phyloP scores from a whole-genome alignment of 352 stramenopile genomes.

The Halophytophthora batemanensis region DNA sequence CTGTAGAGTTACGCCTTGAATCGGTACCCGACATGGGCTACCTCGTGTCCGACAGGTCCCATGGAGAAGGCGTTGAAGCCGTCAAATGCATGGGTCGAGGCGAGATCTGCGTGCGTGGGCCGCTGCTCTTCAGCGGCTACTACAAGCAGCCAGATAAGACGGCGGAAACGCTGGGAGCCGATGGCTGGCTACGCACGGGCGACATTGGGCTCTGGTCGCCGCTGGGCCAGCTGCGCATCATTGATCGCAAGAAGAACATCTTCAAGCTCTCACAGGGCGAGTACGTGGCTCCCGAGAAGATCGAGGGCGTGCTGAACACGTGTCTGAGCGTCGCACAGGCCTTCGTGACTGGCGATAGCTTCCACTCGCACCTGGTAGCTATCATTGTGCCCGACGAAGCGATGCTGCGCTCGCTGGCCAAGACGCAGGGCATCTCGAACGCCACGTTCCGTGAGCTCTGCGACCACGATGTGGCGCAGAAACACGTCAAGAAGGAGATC shows the following conservation, averaged over 20 bases:
- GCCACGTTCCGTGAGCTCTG: slow-evolving; percentile 47
- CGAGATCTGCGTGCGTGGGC: slow-evolving; percentile 75
- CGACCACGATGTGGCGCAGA: slow-evolving; percentile 43
- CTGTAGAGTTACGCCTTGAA: slow-evolving; percentile 90
- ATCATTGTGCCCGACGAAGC: slow-evolving; percentile 88
- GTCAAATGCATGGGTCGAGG: slow-evolving; percentile 48
- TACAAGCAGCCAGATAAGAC: slow-evolving; percentile 95
- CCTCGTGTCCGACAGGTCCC: slow-evolving; percentile 65
- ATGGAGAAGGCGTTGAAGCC: slow-evolving; percentile 30
- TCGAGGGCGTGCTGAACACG: slow-evolving; percentile 93
- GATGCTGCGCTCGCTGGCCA: slow-evolving; percentile 32
- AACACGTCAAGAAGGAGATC: slow-evolving; percentile 46
- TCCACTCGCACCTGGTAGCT: slow-evolving; percentile 93
- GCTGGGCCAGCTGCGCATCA: slow-evolving; percentile 88
- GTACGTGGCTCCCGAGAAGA: slow-evolving; percentile 97
- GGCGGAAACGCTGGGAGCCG: slow-evolving; percentile 84
- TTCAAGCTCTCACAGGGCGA: slow-evolving; percentile 95
- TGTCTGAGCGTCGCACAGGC: slow-evolving; percentile 90
- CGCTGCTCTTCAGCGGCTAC: slow-evolving; percentile 91
- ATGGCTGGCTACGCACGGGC: slow-evolving; percentile 96
- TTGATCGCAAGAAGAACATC: slow-evolving; percentile 93
- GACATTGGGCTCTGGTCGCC: slow-evolving; percentile 95
- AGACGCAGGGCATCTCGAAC: slow-evolving; percentile 23
- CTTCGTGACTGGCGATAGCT: slow-evolving; percentile 96
- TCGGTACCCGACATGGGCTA: slow-evolving; percentile 98